phyloP scores from a whole-genome alignment of 768 basidiomycete genomes.

The Lactarius indigo region DNA sequence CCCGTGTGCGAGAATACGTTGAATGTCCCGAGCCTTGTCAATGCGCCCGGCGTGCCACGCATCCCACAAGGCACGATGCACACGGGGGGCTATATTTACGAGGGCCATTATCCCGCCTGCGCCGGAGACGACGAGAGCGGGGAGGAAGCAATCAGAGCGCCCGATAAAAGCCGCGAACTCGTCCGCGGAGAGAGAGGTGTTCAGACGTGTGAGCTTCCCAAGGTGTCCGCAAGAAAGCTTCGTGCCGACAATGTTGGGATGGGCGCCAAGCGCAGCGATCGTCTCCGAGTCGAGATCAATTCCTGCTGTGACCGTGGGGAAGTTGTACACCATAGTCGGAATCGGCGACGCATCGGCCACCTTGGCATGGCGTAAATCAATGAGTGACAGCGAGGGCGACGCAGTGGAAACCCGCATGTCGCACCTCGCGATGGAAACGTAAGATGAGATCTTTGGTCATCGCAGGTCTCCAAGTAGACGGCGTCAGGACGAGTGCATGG shows the following conservation, averaged over 20 bases:
- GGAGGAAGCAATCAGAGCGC: conserved; percentile 63
- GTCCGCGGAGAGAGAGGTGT: conserved; percentile 48
- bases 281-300: conserved; percentile 82
- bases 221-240: conserved; percentile 85
- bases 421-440: conserved; percentile 61
- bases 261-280: conserved; percentile 61
- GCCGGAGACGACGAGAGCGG: conserved; percentile 58
- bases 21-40: conserved; percentile 57
- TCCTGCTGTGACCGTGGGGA: conserved; percentile 76
- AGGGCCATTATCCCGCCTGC: conserved; percentile 65
- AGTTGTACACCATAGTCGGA: conserved; percentile 81
- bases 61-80: conserved; percentile 18
- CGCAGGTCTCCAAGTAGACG: conserved; percentile 62
- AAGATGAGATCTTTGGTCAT: conserved; percentile 64
- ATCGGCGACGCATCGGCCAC: conserved; percentile 68
- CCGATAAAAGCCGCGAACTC: conserved; percentile 75
- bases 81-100: conserved; percentile 45
- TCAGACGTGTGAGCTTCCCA: conserved; percentile 76
- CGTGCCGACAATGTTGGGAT: conserved; percentile 83
- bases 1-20: conserved; percentile 58
- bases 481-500: conserved; percentile 72
- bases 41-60: conserved; percentile 39
- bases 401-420: conserved; percentile 15
- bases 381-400: conserved; percentile 16
- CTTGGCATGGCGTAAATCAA: conserved; percentile 33